These are phyloP conservation scores for Mycena latifolia DNA, from an alignment of 768 basidiomycete genomes.

Conservation along the genomic window DNA sequence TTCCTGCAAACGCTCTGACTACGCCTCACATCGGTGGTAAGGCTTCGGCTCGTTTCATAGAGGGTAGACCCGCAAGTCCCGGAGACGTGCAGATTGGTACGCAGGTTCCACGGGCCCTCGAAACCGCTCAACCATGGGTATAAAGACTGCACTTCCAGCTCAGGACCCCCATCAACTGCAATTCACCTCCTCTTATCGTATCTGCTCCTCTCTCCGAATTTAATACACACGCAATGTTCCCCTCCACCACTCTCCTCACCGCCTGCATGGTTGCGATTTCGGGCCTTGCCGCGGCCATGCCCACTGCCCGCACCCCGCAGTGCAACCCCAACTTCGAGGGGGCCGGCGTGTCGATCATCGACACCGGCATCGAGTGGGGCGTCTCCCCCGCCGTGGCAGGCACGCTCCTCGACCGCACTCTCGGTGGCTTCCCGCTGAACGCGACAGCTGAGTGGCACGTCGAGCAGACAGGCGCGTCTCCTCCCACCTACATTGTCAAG, in stretches of 20 bases:
- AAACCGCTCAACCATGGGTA: too few relatives aligned
- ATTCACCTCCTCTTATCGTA: background rate
- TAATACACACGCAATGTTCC: background rate
- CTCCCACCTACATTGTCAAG: constrained; percentile 14
- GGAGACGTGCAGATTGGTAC: too few relatives aligned
- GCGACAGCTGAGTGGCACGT: constrained; percentile 14
- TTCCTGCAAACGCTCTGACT: too few relatives aligned
- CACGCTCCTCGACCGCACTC: constrained; percentile 7
- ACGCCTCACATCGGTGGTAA: too few relatives aligned
- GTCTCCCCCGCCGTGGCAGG: constrained; percentile 10
- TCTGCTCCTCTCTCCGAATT: background rate
- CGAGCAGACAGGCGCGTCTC: constrained; percentile 14
- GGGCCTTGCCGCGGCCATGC: constrained; percentile 2
- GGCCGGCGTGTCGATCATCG: constrained; percentile 15
- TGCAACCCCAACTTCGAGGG: constrained; percentile 7
- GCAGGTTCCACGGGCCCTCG: too few relatives aligned
- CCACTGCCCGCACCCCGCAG: background rate
- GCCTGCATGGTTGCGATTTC: background rate
- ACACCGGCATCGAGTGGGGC: constrained; percentile 6
- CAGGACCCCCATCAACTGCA: background rate
- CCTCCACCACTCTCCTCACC: constrained; percentile 3
- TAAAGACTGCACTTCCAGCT: too few relatives aligned
- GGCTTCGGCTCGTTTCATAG: too few relatives aligned
- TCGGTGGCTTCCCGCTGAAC: constrained; percentile 3
- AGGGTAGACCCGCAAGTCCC: too few relatives aligned